These are phyloP conservation scores for Trichomonascus vanleenenianus DNA, from an alignment of 805 yeast species.

Conservation along the genomic window DNA sequence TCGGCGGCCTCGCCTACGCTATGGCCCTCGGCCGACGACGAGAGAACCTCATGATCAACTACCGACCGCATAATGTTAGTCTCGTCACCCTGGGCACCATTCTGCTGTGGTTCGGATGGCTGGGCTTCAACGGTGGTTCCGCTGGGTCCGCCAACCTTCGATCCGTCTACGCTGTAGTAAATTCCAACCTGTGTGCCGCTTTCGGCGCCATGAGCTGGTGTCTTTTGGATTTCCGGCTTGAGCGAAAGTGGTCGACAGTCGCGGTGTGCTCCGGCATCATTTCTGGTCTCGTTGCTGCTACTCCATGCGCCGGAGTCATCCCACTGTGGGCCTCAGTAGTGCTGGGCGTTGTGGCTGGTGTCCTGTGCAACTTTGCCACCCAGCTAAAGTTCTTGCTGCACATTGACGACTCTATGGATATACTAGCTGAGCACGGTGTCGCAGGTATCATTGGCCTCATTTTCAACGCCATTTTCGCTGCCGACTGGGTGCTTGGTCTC, in stretches of 20 bases:
- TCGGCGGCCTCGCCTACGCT: slow-evolving; percentile 68
- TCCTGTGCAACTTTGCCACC: slow-evolving; percentile 84
- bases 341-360: slow-evolving; percentile 73
- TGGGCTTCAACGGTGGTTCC: slow-evolving; percentile 89
- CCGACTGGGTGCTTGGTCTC: slow-evolving; percentile 80
- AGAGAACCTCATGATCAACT: slow-evolving; percentile 68
- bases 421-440: slow-evolving; percentile 97
- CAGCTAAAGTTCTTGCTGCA: slow-evolving; percentile 70
- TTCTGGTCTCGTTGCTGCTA: slow-evolving; percentile 94
- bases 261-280: slow-evolving; percentile 94
- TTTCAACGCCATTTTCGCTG: slow-evolving; percentile 81
- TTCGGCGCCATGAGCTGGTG: slow-evolving; percentile 93
- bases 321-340: slow-evolving; percentile 88
- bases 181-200: slow-evolving; percentile 83
- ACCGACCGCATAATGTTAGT: slow-evolving; percentile 91
- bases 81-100: slow-evolving; percentile 83
- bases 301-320: slow-evolving; percentile 88
- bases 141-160: slow-evolving; percentile 74
- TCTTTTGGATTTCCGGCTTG: slow-evolving; percentile 77
- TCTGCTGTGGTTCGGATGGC: slow-evolving; percentile 91
- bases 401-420: slow-evolving; percentile 91
- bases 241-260: slow-evolving; percentile 87
- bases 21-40: slow-evolving; percentile 57
- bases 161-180: slow-evolving; percentile 85
- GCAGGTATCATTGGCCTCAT: slow-evolving; percentile 88